These are phyloP conservation scores for Boletus sp. DNA, from an alignment of 1,284 basidiomycete species.

Conservation along the genomic window DNA sequence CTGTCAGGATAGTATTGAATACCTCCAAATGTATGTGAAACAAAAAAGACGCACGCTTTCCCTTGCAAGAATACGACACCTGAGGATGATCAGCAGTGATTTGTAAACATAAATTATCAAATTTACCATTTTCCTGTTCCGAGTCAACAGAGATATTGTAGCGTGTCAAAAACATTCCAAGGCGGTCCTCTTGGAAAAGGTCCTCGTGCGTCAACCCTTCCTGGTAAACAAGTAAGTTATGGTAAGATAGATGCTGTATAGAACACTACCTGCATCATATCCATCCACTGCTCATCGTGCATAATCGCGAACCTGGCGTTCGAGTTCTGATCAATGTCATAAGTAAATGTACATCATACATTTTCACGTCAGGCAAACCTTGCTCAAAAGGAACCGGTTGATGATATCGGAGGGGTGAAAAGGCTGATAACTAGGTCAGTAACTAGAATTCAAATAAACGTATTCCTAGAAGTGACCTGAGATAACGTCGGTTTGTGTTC, in stretches of 20 bases:
- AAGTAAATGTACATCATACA: too few species aligned
- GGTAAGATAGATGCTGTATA: not conserved
- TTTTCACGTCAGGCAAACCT: not conserved
- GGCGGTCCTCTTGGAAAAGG: not conserved
- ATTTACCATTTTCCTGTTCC: not conserved
- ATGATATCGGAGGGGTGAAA: conserved; percentile 1
- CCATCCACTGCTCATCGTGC: not conserved
- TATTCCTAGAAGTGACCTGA: not conserved
- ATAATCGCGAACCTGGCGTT: not conserved
- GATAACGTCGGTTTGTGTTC: not conserved
- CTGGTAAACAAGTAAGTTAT: not conserved
- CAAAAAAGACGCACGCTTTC: not conserved
- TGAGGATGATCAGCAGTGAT: not conserved
- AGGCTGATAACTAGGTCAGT: not conserved
- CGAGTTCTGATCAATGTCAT: not conserved
- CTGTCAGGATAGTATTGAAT: not conserved
- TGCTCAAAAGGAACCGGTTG: not conserved
- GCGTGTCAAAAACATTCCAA: not conserved
- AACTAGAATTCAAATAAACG: not conserved
- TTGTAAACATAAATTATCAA: too few species aligned
- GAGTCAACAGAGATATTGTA: not conserved
- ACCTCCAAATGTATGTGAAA: not conserved
- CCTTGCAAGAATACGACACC: not conserved
- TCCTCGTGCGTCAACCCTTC: not conserved
- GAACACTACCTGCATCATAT: not conserved